These are phyloP conservation scores for Porphyrellus cyaneotinctus DNA, from an alignment of 768 basidiomycete species.

Conservation along the genomic window DNA sequence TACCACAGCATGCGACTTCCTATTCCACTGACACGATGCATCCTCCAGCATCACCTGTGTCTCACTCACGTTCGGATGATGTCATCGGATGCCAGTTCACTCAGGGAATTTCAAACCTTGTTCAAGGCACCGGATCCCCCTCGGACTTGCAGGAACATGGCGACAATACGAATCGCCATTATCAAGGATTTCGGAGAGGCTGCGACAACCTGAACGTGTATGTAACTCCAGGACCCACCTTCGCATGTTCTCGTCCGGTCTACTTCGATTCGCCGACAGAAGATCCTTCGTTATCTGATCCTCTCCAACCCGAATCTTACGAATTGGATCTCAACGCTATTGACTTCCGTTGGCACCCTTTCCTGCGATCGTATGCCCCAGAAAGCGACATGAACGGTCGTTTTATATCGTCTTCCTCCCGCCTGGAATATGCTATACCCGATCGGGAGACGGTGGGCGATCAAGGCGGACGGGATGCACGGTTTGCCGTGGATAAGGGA, in stretches of 20 bases:
- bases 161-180: neutral
- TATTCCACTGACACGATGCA: constrained; percentile 9
- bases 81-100: neutral
- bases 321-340: constrained; percentile 39
- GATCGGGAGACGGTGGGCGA: constrained; percentile 5
- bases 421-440: constrained; percentile 1
- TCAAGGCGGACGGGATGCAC: constrained; percentile 16
- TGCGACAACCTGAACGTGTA: constrained; percentile 27
- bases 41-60: constrained; percentile 3
- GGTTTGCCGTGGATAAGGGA: constrained; percentile 9
- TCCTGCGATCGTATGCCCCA: constrained; percentile 31
- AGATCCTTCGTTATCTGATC: constrained; percentile 41
- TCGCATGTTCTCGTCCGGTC: constrained; percentile 30
- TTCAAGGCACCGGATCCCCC: constrained; percentile 6
- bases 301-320: constrained; percentile 34
- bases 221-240: constrained; percentile 48
- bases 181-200: constrained; percentile 1
- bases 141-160: constrained; percentile 14
- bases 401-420: neutral
- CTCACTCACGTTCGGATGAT: constrained; percentile 19
- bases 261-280: constrained; percentile 53
- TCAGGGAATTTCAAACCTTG: constrained; percentile 3
- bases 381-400: neutral
- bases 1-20: constrained; percentile 9
- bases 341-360: constrained; percentile 57